Evolutionary conservation across 192 early-diverging fungal species (phyloP), one percentile per base, ranked within the genome.

Genomic region (Backusella tarrabulga): DNA sequence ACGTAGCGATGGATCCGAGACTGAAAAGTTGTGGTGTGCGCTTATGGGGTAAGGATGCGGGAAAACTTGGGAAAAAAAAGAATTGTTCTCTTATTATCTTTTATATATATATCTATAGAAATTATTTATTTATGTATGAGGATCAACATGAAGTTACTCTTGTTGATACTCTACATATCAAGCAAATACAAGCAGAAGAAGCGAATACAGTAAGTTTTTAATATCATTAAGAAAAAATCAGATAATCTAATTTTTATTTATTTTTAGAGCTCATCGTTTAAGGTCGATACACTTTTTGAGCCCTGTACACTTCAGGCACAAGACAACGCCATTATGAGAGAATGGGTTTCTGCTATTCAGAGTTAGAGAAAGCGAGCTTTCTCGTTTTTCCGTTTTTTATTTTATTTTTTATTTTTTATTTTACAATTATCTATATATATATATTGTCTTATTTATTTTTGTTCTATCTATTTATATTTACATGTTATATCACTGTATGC

Each of bases 121-220:
- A 72, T 46, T 72, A 72, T 42, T 72, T 72, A 42, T 72, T 72
- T 42, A 26, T 72, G 70, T 72, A 72, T 46, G 36, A 50, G 19
- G 70, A 72, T 50, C 70, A 72, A 46, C 42, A 72, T 72, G 70
- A 72, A 44, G 35, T 50, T 1, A 72, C 46, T 50, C 11, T 44
- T 32, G 42, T 72, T 44, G 70, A 72, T 72, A 12, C 50, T 72
- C 15, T 72, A 44, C 70, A 72, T 34, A 72, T 72, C 11, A 72
- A 50, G 17, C 40, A 71, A 29, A 41, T 71, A 34, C 70, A 71
- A 26, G 40, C 21, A 32, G 26, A 9, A 26, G 70, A 71, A 44
- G 15, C 40, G 3, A 29, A 44, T 23, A 32, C 41, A 4, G 42
- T 44, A 19, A 44, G 40, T 46, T 32, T 32, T 32, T 32, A 32